A percentile compares a stretch with the other conserved stretches of the same genome.
Conservation (phyloP, 192 early-diverging fungal genomes). For the Physocladia obscura region DNA sequence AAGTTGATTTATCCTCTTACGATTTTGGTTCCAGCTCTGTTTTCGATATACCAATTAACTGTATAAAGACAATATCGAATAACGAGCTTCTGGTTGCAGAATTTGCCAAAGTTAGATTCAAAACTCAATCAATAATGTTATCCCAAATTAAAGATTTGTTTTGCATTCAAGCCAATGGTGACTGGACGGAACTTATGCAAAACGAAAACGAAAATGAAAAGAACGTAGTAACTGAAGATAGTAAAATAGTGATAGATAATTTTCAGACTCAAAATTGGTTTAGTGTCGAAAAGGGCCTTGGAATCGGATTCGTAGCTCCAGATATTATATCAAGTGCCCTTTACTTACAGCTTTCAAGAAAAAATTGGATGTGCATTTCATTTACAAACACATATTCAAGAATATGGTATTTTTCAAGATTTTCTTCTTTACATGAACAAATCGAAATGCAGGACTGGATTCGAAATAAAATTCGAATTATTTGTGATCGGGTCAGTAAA, state of each 20-base stretch:
- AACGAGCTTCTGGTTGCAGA: neutral
- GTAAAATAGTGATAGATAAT: too few species aligned
- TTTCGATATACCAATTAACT: constrained; percentile 3
- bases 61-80: neutral
- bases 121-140: neutral
- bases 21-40: neutral
- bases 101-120: constrained; percentile 7
- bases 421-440: constrained; percentile 49
- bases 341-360: neutral
- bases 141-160: constrained; percentile 6
- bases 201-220: too few species aligned
- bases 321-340: too few species aligned
- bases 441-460: constrained; percentile 55
- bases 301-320: too few species aligned
- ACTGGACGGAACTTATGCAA: too few species aligned
- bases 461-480: constrained; percentile 54
- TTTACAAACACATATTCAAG: constrained; percentile 54
- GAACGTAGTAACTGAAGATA: too few species aligned
- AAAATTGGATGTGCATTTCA: constrained; percentile 68
- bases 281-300: too few species aligned
- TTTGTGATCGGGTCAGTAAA: constrained; percentile 66
- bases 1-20: neutral
- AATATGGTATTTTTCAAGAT: constrained; percentile 71
- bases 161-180: neutral
- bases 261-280: too few species aligned